Conservation (phyloP, 176 grass and related monocot species). For the Eleusine indica region DNA sequence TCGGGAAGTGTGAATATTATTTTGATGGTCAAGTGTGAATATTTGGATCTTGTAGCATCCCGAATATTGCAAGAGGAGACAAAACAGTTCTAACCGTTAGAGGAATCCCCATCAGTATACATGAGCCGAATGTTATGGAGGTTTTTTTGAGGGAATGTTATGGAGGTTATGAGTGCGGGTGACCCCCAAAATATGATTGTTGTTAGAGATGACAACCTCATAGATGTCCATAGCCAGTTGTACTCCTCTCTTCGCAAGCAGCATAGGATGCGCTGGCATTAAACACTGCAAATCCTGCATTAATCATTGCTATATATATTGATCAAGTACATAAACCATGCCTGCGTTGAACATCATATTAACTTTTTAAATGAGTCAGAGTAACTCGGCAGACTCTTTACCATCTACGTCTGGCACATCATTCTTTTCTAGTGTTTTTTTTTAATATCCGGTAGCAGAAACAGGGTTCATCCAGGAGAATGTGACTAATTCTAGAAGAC, state of each 20-base stretch:
- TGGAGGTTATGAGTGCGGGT: conserved; percentile 78
- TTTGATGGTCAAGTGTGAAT: conserved; percentile 46
- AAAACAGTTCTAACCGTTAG: conserved; percentile 88
- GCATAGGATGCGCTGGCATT: conserved; percentile 84
- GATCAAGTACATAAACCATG: conserved; percentile 64
- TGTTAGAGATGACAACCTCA: conserved; percentile 56
- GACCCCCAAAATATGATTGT: conserved; percentile 91
- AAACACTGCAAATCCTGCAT: conserved; percentile 81
- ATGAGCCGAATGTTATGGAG: conserved; percentile 78
- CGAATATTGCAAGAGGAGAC: conserved; percentile 90
- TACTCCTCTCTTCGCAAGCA: conserved; percentile 67
- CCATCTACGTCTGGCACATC: conserved; percentile 78
- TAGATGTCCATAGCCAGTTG: conserved; percentile 78
- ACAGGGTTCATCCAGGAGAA: conserved; percentile 94
- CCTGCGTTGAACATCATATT: conserved; percentile 58
- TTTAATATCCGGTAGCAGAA: conserved; percentile 65
- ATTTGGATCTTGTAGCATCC: conserved; percentile 95
- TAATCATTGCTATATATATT: conserved; percentile 76
- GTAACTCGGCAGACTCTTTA: conserved; percentile 63
- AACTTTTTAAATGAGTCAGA: conserved; percentile 69
- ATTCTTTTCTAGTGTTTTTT: conserved; percentile 81
- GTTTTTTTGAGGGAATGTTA: conserved; percentile 62
- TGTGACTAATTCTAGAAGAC: conserved; percentile 68
- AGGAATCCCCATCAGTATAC: conserved; percentile 85
- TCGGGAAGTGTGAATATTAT: conserved; percentile 78